These are phyloP conservation scores for Penicillium decumbens DNA, from an alignment of 2,329 filamentous ascomycete genomes.

Conservation along the genomic window DNA sequence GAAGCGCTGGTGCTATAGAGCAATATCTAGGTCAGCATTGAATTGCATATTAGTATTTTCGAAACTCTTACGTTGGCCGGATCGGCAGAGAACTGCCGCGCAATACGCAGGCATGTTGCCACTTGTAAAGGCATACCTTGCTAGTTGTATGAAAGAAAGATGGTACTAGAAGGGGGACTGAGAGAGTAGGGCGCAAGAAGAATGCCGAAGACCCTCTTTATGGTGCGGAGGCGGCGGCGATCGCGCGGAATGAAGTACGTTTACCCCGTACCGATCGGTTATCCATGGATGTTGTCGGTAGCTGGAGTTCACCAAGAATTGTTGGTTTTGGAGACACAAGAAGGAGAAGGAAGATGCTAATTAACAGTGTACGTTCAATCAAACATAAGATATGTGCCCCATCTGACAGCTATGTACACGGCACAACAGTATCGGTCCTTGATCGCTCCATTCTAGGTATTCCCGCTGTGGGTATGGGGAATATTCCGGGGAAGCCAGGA, in stretches of 20 bases:
- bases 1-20: conserved; percentile 36
- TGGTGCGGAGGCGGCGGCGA: not conserved
- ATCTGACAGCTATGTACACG: not conserved
- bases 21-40: not conserved
- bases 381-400: not conserved
- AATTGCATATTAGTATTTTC: not conserved
- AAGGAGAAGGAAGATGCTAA: no score
- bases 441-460: no score
- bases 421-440: not conserved
- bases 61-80: conserved; percentile 31
- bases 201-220: not conserved
- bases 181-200: conserved; percentile 1
- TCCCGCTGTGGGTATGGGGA: not conserved
- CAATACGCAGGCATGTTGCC: conserved; percentile 36
- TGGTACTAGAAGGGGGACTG: not conserved
- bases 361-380: not conserved
- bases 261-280: not conserved
- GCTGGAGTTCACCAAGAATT: not conserved
- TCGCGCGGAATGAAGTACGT: not conserved
- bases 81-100: conserved; percentile 35
- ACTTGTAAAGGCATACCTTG: conserved; percentile 36
- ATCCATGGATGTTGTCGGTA: not conserved
- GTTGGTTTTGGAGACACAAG: not conserved
- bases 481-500: not conserved
- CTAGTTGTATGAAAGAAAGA: not conserved